Evolutionary conservation across 176 grass and related monocot genomes (phyloP).

Genomic region (Alopecurus myosuroides): DNA sequence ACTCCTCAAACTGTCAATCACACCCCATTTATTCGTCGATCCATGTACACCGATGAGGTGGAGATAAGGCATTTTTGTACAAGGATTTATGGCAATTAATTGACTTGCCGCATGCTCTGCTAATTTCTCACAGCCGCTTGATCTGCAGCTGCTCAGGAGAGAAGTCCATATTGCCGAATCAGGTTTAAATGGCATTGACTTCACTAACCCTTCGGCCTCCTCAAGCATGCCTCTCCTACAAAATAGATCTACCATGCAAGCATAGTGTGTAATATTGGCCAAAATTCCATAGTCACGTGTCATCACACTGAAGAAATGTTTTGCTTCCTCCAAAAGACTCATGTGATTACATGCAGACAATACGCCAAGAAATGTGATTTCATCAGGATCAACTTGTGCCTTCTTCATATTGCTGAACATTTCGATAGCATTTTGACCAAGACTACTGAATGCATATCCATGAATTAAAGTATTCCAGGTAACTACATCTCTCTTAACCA

Average conservation of each 20-base stretch:
- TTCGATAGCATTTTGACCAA: constrained; percentile 44
- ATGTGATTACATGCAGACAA: constrained; percentile 60
- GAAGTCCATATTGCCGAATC: constrained; percentile 69
- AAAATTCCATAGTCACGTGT: constrained; percentile 32
- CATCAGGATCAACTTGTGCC: constrained; percentile 46
- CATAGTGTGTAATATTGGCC: constrained; percentile 55
- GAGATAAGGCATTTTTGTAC: constrained; percentile 43
- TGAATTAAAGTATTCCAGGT: constrained; percentile 73
- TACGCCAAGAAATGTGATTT: constrained; percentile 55
- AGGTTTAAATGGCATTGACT: constrained; percentile 62
- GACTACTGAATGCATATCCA: constrained; percentile 59
- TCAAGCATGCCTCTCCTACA: constrained; percentile 43
- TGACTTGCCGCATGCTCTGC: constrained; percentile 48
- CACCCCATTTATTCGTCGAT: constrained; percentile 25
- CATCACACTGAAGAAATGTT: constrained; percentile 47
- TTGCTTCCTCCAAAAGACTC: constrained; percentile 62
- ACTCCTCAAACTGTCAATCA: constrained; percentile 40
- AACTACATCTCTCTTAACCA: constrained; percentile 53
- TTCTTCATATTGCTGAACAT: constrained; percentile 49
- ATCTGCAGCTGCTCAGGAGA: constrained; percentile 47
- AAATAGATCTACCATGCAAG: constrained; percentile 62
- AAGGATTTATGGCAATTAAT: constrained; percentile 33
- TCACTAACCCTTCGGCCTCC: constrained; percentile 47
- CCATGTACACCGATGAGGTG: constrained; percentile 56
- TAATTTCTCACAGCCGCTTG: constrained; percentile 36